Evolutionary conservation across 2,329 filamentous ascomycete species (phyloP), one percentile per base, ranked within the genome.

Genomic region (Taxawa tesnikishii): DNA sequence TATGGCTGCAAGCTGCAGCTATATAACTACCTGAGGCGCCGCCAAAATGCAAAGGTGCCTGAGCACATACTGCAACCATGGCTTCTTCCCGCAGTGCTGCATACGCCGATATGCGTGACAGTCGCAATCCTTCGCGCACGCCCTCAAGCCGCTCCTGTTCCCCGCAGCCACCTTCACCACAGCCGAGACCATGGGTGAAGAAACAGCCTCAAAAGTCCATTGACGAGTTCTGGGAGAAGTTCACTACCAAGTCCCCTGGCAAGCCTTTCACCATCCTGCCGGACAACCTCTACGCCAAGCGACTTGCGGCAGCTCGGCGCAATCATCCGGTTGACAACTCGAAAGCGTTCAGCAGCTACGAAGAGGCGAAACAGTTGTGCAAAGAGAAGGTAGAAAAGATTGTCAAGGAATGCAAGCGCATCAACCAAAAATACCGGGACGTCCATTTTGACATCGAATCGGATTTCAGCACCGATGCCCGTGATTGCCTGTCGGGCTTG

Each of bases 381-480:
- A 66, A 63, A 33, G 70, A 68, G 34, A 68, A 71, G 31, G 70
- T 75, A 5, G 56, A 62, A 6, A 68, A 69, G 38, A 75, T 75
- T 34, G 63, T 68, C 17, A 63, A 61, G 36, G 70, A 75, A 46
- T 92, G 83, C 51, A 67, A 74, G 14, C 70, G 81, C 6, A 64
- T 84, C 36, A 93, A 93, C 54, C 79, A 84, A 47, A 88, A 84
- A 54, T 94, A 92, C 50, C 71, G 79, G 11, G 83, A 92, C 49
- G 73, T 77, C n/a, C 75, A 90, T 52, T 93, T 93, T 49, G 80
- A 93, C 50, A 74, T 93, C 31, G 83, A 90, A 49, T 62, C 70
- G 25, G 81, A 87, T 51, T 36, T 39, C 18, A 29, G 32, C 11
- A n/a, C 9, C n/a, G 15, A 14, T 6, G 15, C 12, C 14, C 46